These are phyloP conservation scores for Mollisia scopiformis DNA, from an alignment of 2,329 filamentous ascomycete genomes.

Conservation along the genomic window DNA sequence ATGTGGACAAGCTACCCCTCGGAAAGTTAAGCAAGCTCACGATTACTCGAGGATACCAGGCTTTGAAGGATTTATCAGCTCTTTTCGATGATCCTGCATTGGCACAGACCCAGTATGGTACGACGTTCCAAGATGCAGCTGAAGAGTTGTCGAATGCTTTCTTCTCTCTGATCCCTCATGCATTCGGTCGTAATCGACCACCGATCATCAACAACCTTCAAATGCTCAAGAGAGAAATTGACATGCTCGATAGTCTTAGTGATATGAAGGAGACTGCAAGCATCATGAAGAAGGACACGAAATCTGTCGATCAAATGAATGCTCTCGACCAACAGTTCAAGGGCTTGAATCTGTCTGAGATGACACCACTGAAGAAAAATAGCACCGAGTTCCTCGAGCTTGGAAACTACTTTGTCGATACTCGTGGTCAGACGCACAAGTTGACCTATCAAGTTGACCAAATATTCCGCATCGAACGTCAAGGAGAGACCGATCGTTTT, in stretches of 20 bases:
- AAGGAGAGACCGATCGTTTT: slow-evolving; percentile 73
- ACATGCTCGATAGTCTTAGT: slow-evolving; percentile 77
- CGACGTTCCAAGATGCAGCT: slow-evolving; percentile 44
- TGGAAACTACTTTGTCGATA: slow-evolving; percentile 66
- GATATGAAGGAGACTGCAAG: slow-evolving; percentile 84
- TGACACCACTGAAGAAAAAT: slow-evolving; percentile 54
- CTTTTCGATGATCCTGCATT: slow-evolving; percentile 59
- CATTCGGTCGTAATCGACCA: slow-evolving; percentile 74
- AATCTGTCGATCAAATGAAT: slow-evolving; percentile 57
- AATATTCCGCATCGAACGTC: slow-evolving; percentile 82
- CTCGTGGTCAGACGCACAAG: slow-evolving; percentile 68
- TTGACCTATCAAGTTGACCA: slow-evolving; percentile 64
- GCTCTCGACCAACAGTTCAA: slow-evolving; percentile 73
- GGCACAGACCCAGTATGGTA: slow-evolving; percentile 48
- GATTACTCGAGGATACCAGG: slow-evolving; percentile 73
- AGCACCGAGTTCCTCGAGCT: slow-evolving; percentile 67
- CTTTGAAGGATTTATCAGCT: slow-evolving; percentile 74
- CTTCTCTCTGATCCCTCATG: slow-evolving; percentile 82
- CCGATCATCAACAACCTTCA: slow-evolving; percentile 62
- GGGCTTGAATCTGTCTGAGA: slow-evolving; percentile 73
- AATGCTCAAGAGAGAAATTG: slow-evolving; percentile 74
- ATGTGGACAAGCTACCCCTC: slow-evolving; percentile 76
- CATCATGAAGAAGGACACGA: slow-evolving; percentile 70
- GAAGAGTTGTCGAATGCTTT: slow-evolving; percentile 75
- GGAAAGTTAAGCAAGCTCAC: slow-evolving; percentile 84